Evolutionary conservation across 345 rosid species (phyloP).

Genomic region (Conringia planisiliqua): DNA sequence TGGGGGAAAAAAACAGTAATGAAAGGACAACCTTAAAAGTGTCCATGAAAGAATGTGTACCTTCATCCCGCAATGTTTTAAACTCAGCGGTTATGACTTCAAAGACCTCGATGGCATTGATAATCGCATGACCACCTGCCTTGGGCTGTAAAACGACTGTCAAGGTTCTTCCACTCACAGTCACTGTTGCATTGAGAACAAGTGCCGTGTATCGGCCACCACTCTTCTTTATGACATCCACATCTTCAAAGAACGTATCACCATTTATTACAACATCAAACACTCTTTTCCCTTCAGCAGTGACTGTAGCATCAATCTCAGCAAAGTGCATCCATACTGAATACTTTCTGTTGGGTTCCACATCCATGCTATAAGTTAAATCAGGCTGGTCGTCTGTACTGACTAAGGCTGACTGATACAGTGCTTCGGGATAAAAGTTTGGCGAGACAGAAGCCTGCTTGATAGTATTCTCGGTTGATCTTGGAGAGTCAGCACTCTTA

Average conservation of each 20-base stretch:
- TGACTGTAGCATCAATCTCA: conserved; percentile 74
- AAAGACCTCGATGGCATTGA: conserved; percentile 91
- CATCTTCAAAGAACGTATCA: conserved; percentile 41
- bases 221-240: conserved; percentile 66
- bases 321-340: conserved; percentile 95
- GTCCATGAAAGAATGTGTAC: conserved; percentile 34
- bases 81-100: conserved; percentile 67
- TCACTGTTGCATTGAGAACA: conserved; percentile 72
- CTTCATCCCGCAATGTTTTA: conserved; percentile 75
- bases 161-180: conserved; percentile 81
- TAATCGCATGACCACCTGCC: conserved; percentile 56
- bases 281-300: conserved; percentile 62
- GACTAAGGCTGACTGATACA: conserved; percentile 75
- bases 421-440: conserved; percentile 82
- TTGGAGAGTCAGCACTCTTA: conserved; percentile 50
- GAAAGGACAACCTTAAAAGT: neutral
- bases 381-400: conserved; percentile 69
- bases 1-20: too few species aligned
- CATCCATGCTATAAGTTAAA: conserved; percentile 65
- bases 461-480: conserved; percentile 62
- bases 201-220: conserved; percentile 68
- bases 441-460: conserved; percentile 66
- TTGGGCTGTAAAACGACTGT: conserved; percentile 69
- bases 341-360: conserved; percentile 88
- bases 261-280: conserved; percentile 87